Conservation (phyloP, 257 asterid genomes). For the Jacaranda mimosifolia region DNA sequence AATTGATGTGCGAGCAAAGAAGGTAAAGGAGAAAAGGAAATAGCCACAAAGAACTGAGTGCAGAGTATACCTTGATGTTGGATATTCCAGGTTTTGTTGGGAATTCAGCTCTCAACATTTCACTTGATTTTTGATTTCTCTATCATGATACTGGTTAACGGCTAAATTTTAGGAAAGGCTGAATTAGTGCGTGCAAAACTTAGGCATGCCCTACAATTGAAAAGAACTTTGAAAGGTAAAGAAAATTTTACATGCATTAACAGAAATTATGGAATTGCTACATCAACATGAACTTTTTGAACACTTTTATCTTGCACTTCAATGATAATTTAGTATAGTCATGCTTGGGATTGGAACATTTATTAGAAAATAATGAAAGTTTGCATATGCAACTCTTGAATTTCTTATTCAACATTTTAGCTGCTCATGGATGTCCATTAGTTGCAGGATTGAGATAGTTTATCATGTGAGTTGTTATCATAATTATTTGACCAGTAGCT, state of each 20-base stretch:
- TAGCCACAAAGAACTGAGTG: not conserved
- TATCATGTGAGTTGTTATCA: slow-evolving; percentile 9
- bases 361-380: not conserved
- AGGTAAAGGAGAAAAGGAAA: slow-evolving; percentile 11
- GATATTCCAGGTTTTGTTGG: not conserved
- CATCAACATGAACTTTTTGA: not conserved
- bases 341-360: not conserved
- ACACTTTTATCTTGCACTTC: not conserved
- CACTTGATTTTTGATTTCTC: slow-evolving; percentile 16
- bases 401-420: slow-evolving; percentile 15
- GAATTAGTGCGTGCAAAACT: not conserved
- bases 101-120: not conserved
- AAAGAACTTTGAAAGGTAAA: not conserved
- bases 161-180: slow-evolving; percentile 22
- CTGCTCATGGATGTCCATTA: slow-evolving; percentile 16
- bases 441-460: not conserved
- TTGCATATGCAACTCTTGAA: not conserved
- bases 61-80: slow-evolving; percentile 3
- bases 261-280: slow-evolving; percentile 9
- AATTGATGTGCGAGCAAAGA: not conserved
- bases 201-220: not conserved
- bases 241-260: not conserved
- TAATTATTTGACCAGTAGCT: not conserved
- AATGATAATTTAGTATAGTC: not conserved
- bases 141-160: not conserved